Percentiles rank a stretch among this genome's conserved stretches.
phyloP scores from a whole-genome alignment of 805 yeast genomes.

The Candida odintsovae region DNA sequence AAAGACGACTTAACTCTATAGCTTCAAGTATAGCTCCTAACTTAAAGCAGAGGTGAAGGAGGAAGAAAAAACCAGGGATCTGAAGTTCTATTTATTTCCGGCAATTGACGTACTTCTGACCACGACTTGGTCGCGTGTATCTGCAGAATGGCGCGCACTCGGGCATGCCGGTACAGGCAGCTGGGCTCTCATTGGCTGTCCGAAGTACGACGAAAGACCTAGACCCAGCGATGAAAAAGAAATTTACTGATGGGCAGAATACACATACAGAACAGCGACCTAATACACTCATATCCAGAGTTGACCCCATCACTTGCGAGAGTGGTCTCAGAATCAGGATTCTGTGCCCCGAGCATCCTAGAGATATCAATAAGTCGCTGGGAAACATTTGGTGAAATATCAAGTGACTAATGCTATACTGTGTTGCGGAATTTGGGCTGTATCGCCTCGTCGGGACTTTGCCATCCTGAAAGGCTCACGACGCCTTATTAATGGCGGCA shows the following conservation, averaged over 20 bases:
- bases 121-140: not conserved
- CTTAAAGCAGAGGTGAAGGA: not conserved
- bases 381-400: not conserved
- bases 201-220: not conserved
- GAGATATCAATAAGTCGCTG: not conserved
- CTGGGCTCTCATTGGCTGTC: not conserved
- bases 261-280: not conserved
- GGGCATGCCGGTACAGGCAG: not conserved
- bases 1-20: not conserved
- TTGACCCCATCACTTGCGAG: no score
- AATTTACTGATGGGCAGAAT: not conserved
- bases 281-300: not conserved
- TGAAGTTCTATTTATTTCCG: not conserved
- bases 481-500: not conserved
- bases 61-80: not conserved
- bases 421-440: no score
- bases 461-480: not conserved
- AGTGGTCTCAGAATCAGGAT: not conserved
- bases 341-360: no score
- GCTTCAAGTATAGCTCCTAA: not conserved
- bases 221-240: not conserved
- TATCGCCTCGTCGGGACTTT: no score
- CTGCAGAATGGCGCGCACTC: not conserved
- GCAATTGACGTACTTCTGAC: not conserved
- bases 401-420: not conserved